phyloP scores from a whole-genome alignment of 2,329 filamentous ascomycete species.

The Pseudogymnoascus sp. region DNA sequence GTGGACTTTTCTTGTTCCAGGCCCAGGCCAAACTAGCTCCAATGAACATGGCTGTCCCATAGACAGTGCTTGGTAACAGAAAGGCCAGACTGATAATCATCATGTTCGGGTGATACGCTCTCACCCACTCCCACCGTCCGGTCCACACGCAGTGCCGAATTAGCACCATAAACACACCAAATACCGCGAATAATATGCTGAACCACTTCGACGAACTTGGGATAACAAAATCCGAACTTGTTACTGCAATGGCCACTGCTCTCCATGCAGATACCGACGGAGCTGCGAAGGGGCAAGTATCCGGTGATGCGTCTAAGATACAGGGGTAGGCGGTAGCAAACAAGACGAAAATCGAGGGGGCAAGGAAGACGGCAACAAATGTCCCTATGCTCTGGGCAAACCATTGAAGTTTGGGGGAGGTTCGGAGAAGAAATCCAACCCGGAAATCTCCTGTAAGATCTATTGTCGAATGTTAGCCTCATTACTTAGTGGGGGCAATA shows the following conservation, averaged over 20 bases:
- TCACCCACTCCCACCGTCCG: background rate
- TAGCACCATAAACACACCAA: background rate
- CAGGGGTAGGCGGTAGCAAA: slow-evolving; percentile 20
- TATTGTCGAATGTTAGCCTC: background rate
- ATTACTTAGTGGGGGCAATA: background rate
- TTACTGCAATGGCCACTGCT: slow-evolving; percentile 19
- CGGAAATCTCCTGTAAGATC: slow-evolving; percentile 1
- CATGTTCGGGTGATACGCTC: slow-evolving; percentile 15
- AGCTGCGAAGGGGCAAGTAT: slow-evolving; percentile 16
- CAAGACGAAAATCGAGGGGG: slow-evolving; percentile 18
- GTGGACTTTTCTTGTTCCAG: slow-evolving; percentile 16
- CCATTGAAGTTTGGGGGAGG: slow-evolving; percentile 11
- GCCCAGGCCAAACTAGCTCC: slow-evolving; percentile 16
- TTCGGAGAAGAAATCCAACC: slow-evolving; percentile 2
- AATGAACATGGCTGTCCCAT: slow-evolving; percentile 20
- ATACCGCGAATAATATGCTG: slow-evolving; percentile 1
- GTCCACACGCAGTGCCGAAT: background rate
- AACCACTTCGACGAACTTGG: slow-evolving; percentile 11
- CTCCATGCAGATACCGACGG: slow-evolving; percentile 19
- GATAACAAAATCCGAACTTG: slow-evolving; percentile 17
- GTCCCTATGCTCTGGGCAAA: slow-evolving; percentile 19
- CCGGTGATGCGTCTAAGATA: slow-evolving; percentile 14
- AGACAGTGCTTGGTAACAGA: slow-evolving; percentile 18
- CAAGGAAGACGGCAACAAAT: slow-evolving; percentile 18
- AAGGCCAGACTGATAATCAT: slow-evolving; percentile 19